Conservation (phyloP, 1,139 yeast species). For the Taphrina communis region DNA sequence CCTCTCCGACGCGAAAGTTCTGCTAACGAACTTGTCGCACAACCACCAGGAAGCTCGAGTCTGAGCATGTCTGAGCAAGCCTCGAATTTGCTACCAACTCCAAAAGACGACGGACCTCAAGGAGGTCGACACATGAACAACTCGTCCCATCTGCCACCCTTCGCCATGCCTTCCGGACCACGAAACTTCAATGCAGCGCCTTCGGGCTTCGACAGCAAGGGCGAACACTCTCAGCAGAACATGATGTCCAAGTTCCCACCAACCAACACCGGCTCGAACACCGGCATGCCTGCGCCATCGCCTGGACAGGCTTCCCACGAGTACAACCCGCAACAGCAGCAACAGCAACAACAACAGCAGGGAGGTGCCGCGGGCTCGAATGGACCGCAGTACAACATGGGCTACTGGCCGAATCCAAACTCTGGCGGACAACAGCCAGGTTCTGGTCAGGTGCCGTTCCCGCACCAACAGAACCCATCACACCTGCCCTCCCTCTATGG, state of each 20-base stretch:
- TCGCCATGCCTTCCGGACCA: conserved; percentile 30
- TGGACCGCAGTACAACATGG: conserved; percentile 23
- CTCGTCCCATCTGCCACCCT: conserved; percentile 37
- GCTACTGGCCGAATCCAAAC: conserved; percentile 27
- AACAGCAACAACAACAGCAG: conserved; percentile 22
- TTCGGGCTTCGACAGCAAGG: conserved; percentile 20
- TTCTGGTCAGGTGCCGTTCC: conserved; percentile 24
- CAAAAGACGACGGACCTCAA: conserved; percentile 21
- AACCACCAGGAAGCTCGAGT: background rate
- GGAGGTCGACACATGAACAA: conserved; percentile 27
- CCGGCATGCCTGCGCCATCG: conserved; percentile 12
- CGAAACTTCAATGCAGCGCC: conserved; percentile 18
- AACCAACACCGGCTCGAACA: conserved; percentile 13
- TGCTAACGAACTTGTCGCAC: conserved; percentile 11
- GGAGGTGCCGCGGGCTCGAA: conserved; percentile 5
- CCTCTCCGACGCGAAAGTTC: conserved; percentile 12
- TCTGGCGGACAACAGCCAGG: conserved; percentile 9
- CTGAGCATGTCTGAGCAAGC: conserved; percentile 28
- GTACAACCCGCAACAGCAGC: conserved; percentile 20
- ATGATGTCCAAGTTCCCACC: conserved; percentile 34
- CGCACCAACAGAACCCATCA: conserved; percentile 25
- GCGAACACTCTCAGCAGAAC: conserved; percentile 22
- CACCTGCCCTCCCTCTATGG: conserved; percentile 30
- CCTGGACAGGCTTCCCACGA: conserved; percentile 23
- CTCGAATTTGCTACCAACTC: conserved; percentile 22